Evolutionary conservation across 371 early-diverging fungal species (phyloP), one percentile per base, ranked within the genome.

Genomic region (Lichtheimia hyalospora): DNA sequence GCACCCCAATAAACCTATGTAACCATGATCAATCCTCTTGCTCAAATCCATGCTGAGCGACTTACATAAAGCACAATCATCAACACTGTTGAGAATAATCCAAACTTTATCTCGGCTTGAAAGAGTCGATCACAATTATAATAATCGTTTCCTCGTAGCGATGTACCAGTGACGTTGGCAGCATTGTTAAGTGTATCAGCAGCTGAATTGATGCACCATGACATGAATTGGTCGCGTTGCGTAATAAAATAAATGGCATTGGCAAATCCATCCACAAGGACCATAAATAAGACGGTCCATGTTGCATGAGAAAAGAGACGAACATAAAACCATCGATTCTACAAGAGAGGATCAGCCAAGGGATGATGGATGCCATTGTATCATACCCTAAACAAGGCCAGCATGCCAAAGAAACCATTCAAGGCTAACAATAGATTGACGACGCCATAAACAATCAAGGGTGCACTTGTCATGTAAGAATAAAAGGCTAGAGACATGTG

Each of bases 81-180:
- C 0, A 81, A 24, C 14, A 74, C 39, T 0, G 69, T 60, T 5
- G 63, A 57, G n/a, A 81, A 50, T 14, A 78, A 59, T 1, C 73
- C 63, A 54, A 81, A 81, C 52, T 81, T 81, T 7, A 76, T 21
- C 54, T 81, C 81, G 41, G 70, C 67, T 52, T 76, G 67, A 74
- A 75, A 81, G 3, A 74, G 61, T 49, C 66, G 59, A 52, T 60
- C 60, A 34, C 81, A 81, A 43, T 81, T 75, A 44, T 74, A 81
- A 49, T 70, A 74, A 49, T 81, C 81, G 4, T 15, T 40, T 41
- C 56, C 50, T 1, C 39, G 43, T 12, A 57, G 52, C 42, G 40
- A 53, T 46, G 46, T n/a, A 6, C n/a, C 46, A 46, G 46, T n/a
- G 28, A 65, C 52, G 7, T 41, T 23, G 10, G 21, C n/a, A 23